Percentiles rank a stretch among this genome's conserved stretches.
Evolutionary conservation across 2,329 filamentous ascomycete species (phyloP).

Genomic region (Talaromyces sp.): DNA sequence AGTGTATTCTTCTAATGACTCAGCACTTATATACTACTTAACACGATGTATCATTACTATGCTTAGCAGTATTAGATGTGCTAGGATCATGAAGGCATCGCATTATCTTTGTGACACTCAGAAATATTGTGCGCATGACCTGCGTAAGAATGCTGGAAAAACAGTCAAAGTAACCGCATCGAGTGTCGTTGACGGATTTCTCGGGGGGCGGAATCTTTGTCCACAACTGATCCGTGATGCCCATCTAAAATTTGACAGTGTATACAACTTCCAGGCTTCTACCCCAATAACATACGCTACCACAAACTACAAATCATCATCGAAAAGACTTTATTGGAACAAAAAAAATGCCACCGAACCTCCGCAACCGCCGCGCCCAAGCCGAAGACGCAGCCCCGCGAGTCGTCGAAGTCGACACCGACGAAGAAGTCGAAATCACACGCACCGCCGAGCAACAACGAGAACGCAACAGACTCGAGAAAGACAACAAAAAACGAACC

Average conservation of each 20-base stretch:
- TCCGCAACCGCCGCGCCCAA: constrained; percentile 14
- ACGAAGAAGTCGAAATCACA: constrained; percentile 19
- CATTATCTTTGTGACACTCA: neutral
- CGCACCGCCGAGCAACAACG: constrained; percentile 14
- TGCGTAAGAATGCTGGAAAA: too few relatives aligned
- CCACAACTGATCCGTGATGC: neutral
- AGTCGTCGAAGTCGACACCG: constrained; percentile 19
- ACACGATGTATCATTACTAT: neutral
- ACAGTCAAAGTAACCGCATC: neutral
- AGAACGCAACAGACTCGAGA: constrained; percentile 9
- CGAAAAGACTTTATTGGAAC: neutral
- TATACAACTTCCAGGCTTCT: neutral
- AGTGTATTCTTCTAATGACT: neutral
- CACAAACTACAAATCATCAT: neutral
- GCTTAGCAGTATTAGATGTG: neutral
- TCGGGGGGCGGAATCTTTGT: neutral
- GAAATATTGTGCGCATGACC: too few relatives aligned
- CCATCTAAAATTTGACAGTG: neutral
- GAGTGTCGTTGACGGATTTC: neutral
- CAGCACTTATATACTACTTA: neutral
- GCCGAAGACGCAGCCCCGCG: neutral
- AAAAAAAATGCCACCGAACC: constrained; percentile 10
- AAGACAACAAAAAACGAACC: constrained; percentile 1
- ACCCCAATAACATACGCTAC: neutral
- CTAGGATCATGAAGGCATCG: neutral